Evolutionary conservation across 345 rosid genomes (phyloP), one percentile per base, ranked within the genome.

Genomic region (Hibiscus mutabilis): DNA sequence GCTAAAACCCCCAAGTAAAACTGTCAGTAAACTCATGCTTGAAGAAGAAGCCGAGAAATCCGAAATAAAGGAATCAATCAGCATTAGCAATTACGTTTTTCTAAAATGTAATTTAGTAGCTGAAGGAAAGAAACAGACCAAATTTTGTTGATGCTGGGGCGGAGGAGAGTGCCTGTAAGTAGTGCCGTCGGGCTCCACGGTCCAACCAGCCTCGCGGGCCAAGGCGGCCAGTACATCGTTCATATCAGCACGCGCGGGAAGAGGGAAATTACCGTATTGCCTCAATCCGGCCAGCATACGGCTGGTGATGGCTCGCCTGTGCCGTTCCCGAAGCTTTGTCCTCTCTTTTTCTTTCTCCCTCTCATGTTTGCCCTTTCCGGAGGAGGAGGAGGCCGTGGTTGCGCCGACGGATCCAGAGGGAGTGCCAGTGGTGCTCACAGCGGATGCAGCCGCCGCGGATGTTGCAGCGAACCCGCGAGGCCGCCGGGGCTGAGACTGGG

Each of bases 181-280:
- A 76, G 90, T 88, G 68, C 98, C 97, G 18, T 93, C 97, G 10
- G 96, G 74, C 72, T 93, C 98, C 12, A 94, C 98, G 12, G 89
- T 94, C 98, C 98, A 91, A 4, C 98, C 97, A 70, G 97, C 96
- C 80, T 94, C 96, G 35, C 98, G 98, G 24, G 97, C 98, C 33
- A 94, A 81, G 21, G 98, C 96, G 15, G 98, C 96, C 27, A 94
- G 86, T n/a, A 94, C 98, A 63, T 94, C 98, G 82, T 94, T 94
- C 98, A 91, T 94, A 84, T 94, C 98, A 7, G 97, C 98, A 69
- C 98, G 98, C 10, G 98, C 98, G 5, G 97, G 98, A 13, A 94
- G 93, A 5, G 96, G 96, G 70, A 94, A 94, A 71, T 94, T 89
- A 5, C 97, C 98, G 69, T 89, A 89, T 72, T 91, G 98, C 77